phyloP scores from a whole-genome alignment of 2,329 filamentous ascomycete species.

The Pseudogymnoascus sp. region DNA sequence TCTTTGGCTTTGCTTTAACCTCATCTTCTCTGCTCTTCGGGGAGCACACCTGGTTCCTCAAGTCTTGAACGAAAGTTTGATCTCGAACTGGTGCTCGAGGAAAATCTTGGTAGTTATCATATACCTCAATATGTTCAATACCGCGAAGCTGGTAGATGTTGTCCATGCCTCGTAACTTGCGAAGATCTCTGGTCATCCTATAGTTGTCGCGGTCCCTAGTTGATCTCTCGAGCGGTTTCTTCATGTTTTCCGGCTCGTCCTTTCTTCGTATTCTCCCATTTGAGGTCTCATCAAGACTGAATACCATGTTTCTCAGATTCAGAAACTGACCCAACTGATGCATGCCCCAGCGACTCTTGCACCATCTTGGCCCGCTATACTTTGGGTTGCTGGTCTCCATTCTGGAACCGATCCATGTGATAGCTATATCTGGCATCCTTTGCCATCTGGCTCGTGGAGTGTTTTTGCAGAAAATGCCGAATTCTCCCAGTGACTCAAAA shows the following conservation, averaged over 20 bases:
- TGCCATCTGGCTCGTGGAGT: neutral
- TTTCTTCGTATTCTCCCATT: neutral
- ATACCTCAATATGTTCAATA: neutral
- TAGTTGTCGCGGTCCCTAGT: neutral
- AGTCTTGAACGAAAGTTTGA: neutral
- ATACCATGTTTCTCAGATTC: neutral
- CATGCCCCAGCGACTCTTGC: neutral
- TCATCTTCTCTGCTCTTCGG: neutral
- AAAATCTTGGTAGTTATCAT: neutral
- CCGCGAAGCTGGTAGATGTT: neutral
- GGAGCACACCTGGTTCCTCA: neutral
- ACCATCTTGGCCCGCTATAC: rapidly evolving
- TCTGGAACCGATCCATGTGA: neutral
- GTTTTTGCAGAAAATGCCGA: neutral
- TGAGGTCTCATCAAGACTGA: neutral
- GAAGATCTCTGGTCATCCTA: neutral
- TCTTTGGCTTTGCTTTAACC: neutral
- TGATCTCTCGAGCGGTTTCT: neutral
- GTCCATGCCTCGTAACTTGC: neutral
- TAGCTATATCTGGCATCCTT: neutral
- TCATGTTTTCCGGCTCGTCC: neutral
- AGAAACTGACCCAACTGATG: neutral
- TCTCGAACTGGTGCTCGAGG: neutral
- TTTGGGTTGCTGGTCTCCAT: neutral
- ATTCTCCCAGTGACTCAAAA: neutral